Base-by-base conservation (phyloP, 257 asterid species). In the Nicotiana obtusifolia region DNA sequence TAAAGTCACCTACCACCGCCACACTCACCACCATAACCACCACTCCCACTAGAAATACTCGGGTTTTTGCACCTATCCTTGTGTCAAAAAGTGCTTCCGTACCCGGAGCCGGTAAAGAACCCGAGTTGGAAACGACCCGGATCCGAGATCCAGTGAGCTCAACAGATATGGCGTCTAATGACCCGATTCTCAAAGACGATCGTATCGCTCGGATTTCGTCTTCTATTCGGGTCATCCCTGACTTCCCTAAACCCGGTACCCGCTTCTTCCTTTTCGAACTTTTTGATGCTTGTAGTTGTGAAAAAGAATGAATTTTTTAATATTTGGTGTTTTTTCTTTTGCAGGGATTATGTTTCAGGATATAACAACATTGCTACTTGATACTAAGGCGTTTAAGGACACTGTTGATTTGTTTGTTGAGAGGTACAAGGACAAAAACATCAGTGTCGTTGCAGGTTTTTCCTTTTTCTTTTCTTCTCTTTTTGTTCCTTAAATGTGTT, bases 311-410 rank as follows among this genome's bases (percentile, higher is more conserved):
- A 22, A 17, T 68, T 5, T 3, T 37, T 60, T 20, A 28, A n/a
- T 76, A 20, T 14, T 16, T 77, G 10, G 13, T n/a, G 33, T 30
- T 30, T 30, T 47, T 49, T 52, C 47, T 22, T 71, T 84, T 62
- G 49, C 85, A 92, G 97, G 99, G 86, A 95, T 95, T 62, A 11
- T 89, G 92, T 95, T 95, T 88, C 97, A 95, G 90, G 99, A 95
- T 81, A 95, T 95, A 84, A 95, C 98, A 30, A 93, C 99, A 81
- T n/a, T 95, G 87, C 78, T 95, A 81, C 98, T 93, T 81, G 97
- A 93, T 92, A 92, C 87, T 4, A 85, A 85, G 89, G 98, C 97
- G 19, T 95, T 93, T 61, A 92, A 91, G 96, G 97, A 95, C 62
- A 90, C 98, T 19, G 88, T 95, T 69, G 97, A 95, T 89, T 86